Evolutionary conservation across 2,329 filamentous ascomycete species (phyloP).

Genomic region (Cladosporium sp.): DNA sequence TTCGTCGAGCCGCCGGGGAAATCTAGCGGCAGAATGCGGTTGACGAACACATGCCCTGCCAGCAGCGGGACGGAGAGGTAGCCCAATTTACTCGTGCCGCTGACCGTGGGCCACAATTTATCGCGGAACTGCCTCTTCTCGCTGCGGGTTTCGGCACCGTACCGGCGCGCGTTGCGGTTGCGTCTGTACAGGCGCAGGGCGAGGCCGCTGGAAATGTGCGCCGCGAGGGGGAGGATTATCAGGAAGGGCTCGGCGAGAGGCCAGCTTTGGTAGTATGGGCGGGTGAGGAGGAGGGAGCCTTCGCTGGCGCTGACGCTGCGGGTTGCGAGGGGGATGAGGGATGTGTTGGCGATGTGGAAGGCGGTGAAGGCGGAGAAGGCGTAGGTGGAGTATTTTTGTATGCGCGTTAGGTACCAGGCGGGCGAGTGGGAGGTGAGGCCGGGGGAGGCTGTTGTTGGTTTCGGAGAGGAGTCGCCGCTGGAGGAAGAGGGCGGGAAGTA

Average conservation of each 20-base stretch:
- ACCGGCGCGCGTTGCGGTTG: conserved; percentile 65
- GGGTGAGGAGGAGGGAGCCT: conserved; percentile 81
- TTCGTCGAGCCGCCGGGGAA: conserved; percentile 84
- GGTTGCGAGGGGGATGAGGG: conserved; percentile 71
- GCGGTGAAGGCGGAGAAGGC: conserved; percentile 72
- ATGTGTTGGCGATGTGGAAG: conserved; percentile 77
- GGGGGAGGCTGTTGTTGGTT: conserved; percentile 35
- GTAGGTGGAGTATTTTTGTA: conserved; percentile 89
- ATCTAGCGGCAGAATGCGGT: conserved; percentile 68
- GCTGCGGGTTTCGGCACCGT: conserved; percentile 63
- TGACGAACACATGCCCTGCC: conserved; percentile 68
- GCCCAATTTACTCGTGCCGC: conserved; percentile 66
- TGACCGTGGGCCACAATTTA: conserved; percentile 64
- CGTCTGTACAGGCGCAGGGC: conserved; percentile 72
- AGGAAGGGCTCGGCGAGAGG: conserved; percentile 70
- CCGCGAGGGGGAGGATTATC: conserved; percentile 67
- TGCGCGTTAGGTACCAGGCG: conserved; percentile 70
- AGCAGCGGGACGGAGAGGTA: conserved; percentile 66
- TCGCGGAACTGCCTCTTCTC: conserved; percentile 39
- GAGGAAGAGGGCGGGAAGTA: too few relatives aligned
- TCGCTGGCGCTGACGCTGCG: conserved; percentile 71
- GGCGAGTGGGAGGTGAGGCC: conserved; percentile 65
- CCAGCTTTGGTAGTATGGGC: conserved; percentile 86
- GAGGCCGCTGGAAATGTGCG: conserved; percentile 74
- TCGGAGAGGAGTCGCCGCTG: conserved; percentile 16